Evolutionary conservation across 2,329 filamentous ascomycete genomes (phyloP).

Genomic region (Botrytis squamosa): DNA sequence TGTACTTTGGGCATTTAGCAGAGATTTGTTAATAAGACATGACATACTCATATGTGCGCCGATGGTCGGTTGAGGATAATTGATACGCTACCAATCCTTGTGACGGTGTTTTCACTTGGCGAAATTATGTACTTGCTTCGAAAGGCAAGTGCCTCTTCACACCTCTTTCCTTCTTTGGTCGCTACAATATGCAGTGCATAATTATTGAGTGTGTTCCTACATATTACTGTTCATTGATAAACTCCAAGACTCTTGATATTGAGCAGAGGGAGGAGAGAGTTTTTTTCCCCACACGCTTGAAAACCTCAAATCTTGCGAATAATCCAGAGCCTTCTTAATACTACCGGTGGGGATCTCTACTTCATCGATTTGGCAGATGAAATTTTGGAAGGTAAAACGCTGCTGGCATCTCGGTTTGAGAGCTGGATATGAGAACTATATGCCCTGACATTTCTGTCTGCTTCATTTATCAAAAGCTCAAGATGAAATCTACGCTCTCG

Average conservation of each 20-base stretch:
- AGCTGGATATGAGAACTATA: background rate
- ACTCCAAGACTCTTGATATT: conserved; percentile 23
- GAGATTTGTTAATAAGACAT: background rate
- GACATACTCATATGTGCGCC: background rate
- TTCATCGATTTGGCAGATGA: background rate
- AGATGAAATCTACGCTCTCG: background rate
- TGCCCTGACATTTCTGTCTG: background rate
- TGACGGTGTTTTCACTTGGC: background rate
- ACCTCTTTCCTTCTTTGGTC: background rate
- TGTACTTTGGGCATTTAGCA: background rate
- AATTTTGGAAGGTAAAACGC: background rate
- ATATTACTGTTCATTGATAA: background rate
- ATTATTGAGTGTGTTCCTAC: conserved; percentile 1
- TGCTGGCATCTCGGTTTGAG: background rate
- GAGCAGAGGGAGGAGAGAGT: background rate
- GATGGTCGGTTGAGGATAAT: too few species aligned
- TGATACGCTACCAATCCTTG: too few species aligned
- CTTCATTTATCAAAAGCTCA: background rate
- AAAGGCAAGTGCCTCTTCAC: background rate
- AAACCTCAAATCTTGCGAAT: background rate
- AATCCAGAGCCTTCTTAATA: background rate
- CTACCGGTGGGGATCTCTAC: background rate
- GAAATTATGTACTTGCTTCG: background rate
- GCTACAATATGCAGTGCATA: background rate
- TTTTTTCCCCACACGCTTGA: background rate